Base-by-base conservation (phyloP, 306 rosid species). In the cucumber (Cucumis sativus) region DNA sequence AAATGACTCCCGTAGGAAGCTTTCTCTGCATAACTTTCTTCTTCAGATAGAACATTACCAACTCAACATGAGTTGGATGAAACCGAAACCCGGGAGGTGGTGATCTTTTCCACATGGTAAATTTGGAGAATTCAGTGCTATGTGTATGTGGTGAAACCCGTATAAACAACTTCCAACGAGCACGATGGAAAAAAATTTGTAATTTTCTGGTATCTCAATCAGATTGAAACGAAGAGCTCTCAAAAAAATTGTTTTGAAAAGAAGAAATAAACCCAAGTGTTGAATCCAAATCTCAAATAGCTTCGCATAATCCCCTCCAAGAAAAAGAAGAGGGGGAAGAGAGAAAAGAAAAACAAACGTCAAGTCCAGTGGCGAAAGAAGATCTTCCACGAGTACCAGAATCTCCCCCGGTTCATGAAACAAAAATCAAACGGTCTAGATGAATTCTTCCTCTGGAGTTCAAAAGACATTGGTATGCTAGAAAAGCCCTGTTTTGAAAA, bases 81-180 rank as follows among this genome's bases (percentile, higher is more conserved):
- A 91, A 91, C 75, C 96, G 91, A 84, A 88, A 83, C 6, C 98
- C 98, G 21, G 97, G 97, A 76, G 85, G 49, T 74, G 25, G 37
- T 7, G 8, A 39, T 11, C 76, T 23, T 57, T 41, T 82, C 78
- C 18, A 77, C 91, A 85, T 88, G 35, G 47, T 51, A 58, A 82
- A 41, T 33, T 57, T 54, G 37, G 40, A 16, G 39, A 20, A n/a
- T 47, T 43, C n/a, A 62, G 28, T 23, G 35, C 64, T 64, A 30
- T 77, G 35, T 21, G 40, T 68, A 20, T 71, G 57, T 49, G 39
- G 57, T 65, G 45, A 52, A 30, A 8, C 49, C 45, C 55, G 62
- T 15, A 51, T 16, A 56, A 35, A 73, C 20, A 62, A 59, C 57
- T 79, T 78, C 33, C 68, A 55, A 78, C 75, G 10, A 35, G 63